Evolutionary conservation across 106 monocot species (phyloP).

Genomic region (Xerophyta viscosa): DNA sequence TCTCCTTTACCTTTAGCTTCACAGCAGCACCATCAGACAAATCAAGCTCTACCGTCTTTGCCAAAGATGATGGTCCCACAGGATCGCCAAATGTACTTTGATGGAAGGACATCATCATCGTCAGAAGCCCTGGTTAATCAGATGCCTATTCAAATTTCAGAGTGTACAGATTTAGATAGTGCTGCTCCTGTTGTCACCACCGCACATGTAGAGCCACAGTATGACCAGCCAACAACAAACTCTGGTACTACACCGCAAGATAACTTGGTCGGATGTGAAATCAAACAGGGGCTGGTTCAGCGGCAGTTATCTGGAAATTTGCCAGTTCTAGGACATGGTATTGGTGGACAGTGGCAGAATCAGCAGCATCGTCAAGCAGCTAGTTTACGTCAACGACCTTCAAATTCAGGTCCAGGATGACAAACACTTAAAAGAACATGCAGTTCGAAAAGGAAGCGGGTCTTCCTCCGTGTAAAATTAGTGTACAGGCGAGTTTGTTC

Average conservation of each 20-base stretch:
- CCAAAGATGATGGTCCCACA: slow-evolving; percentile 50
- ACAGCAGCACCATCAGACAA: slow-evolving; percentile 46
- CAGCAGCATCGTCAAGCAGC: slow-evolving; percentile 22
- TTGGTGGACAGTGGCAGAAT: slow-evolving; percentile 54
- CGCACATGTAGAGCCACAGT: slow-evolving; percentile 47
- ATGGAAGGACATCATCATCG: slow-evolving; percentile 23
- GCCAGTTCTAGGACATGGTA: slow-evolving; percentile 36
- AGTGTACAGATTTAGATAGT: slow-evolving; percentile 27
- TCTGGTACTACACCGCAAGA: slow-evolving; percentile 22
- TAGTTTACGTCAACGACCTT: slow-evolving; percentile 26
- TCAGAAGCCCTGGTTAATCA: slow-evolving; percentile 34
- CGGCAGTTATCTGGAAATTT: slow-evolving; percentile 42
- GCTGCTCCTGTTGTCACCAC: slow-evolving; percentile 20
- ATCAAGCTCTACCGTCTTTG: slow-evolving; percentile 27
- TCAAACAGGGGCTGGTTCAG: slow-evolving; percentile 28
- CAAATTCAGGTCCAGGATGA: slow-evolving; percentile 49
- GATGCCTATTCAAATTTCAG: slow-evolving; percentile 17
- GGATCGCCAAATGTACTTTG: slow-evolving; percentile 36
- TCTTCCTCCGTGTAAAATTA: slow-evolving; percentile 9
- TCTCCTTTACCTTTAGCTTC: slow-evolving; percentile 31
- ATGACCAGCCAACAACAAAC: slow-evolving; percentile 19
- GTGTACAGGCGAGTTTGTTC: slow-evolving; percentile 35
- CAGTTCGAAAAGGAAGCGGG: not conserved
- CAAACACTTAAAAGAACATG: not conserved
- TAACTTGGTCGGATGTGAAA: slow-evolving; percentile 34